Evolutionary conservation across 2,329 filamentous ascomycete genomes (phyloP), one percentile per base, ranked within the genome.

Genomic region (Aspergillus sclerotialis): DNA sequence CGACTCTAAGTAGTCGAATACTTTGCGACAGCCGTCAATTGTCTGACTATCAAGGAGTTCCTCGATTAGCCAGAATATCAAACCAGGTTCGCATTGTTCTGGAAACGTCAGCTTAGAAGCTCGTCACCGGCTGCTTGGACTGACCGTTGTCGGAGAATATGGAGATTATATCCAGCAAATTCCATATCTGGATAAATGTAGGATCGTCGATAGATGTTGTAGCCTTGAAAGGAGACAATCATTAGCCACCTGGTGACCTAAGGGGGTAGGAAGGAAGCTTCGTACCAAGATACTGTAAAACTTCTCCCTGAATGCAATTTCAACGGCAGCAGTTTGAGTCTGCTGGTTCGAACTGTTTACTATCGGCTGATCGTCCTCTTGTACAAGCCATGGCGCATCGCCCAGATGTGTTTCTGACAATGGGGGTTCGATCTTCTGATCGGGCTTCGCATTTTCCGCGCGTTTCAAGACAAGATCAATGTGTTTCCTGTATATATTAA

Each of bases 21-120:
- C 83, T 41, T 78, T 84, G 40, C 88, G 81, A 56, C 92, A 98
- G 19, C 86, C 89, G 15, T 87, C 76, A 27, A 95, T 94, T 0
- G 89, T 94, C 60, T 98, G 90, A 53, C 88, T 94, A 60, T 98
- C 93, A 16, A 98, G 73, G 1, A 98, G 75, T 61, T 96, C 92
- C 58, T 99, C 92, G 13, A 95, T 80, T 11, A 98, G 76, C 75
- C 85, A 89, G 52, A 94, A 88, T 6, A 92, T 73, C 7, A 98
- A 70, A 12, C 83, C 84, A 0, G 86, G 78, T 44, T 94, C 88
- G 48, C 76, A 80, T 49, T 75, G 60, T 50, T 69, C 67, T 68
- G 40, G 23, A 36, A 27, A 30, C 39, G 42, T 63, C 39, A 56
- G 50, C 36, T 26, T 17, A 21, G 28, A 10, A 11, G 28, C 27